Conservation (phyloP, 2,329 filamentous ascomycete genomes). For the Westerdykella aurantiaca region DNA sequence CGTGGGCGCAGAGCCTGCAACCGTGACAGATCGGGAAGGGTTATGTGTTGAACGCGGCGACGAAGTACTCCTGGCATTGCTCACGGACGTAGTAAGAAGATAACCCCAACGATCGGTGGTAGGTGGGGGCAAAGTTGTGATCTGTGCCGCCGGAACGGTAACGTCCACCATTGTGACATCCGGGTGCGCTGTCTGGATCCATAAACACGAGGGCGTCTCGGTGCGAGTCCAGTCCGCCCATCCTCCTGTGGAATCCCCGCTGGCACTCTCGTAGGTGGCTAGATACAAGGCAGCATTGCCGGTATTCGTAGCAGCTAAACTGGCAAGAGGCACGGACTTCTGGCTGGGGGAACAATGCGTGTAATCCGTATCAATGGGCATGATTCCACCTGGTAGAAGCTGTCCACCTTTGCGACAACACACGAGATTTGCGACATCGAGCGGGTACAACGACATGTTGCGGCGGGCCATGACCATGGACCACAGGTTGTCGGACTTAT, state of each 20-base stretch:
- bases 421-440: neutral
- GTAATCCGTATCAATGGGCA: neutral
- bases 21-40: too few species aligned
- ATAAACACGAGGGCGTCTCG: slow-evolving; percentile 12
- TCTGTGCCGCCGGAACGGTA: slow-evolving; percentile 10
- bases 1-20: too few species aligned
- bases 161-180: slow-evolving; percentile 10
- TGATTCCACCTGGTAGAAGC: neutral
- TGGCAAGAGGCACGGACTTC: slow-evolving; percentile 11
- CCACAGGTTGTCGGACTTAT: neutral
- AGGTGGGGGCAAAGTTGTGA: slow-evolving; percentile 6
- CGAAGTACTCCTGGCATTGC: too few species aligned
- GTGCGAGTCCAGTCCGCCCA: slow-evolving; percentile 6
- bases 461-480: too few species aligned
- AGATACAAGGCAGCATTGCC: slow-evolving; percentile 9
- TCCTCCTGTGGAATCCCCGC: slow-evolving; percentile 2
- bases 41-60: too few species aligned
- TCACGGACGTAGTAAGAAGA: too few species aligned
- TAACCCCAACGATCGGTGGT: too few species aligned
- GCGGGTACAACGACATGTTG: neutral
- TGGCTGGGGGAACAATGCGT: neutral
- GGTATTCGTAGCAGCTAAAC: slow-evolving; percentile 14
- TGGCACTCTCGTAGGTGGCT: slow-evolving; percentile 9
- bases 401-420: slow-evolving; percentile 1
- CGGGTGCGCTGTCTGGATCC: slow-evolving; percentile 8